Conservation (phyloP, 257 asterid genomes). For the Nemophila menziesii region DNA sequence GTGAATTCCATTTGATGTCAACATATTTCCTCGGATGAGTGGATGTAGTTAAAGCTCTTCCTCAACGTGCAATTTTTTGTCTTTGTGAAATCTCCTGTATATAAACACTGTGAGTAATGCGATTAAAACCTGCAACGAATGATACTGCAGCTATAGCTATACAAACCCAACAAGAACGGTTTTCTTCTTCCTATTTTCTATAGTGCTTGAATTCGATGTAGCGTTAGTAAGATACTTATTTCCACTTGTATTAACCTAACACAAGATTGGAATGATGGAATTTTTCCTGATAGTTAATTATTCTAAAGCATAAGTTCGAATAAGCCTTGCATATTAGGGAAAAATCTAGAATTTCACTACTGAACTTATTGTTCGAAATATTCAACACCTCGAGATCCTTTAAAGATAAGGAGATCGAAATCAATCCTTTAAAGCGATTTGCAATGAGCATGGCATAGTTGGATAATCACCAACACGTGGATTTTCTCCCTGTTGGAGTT, state of each 20-base stretch:
- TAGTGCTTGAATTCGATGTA: slow-evolving; percentile 4
- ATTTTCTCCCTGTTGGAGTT: too few relatives aligned
- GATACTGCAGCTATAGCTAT: slow-evolving; percentile 32
- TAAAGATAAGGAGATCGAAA: slow-evolving; percentile 33
- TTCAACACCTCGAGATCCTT: slow-evolving; percentile 57
- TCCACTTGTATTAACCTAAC: slow-evolving; percentile 20
- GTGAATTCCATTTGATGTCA: slow-evolving; percentile 64
- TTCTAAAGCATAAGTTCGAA: slow-evolving; percentile 40
- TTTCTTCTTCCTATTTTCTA: slow-evolving; percentile 17
- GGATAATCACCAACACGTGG: too few relatives aligned
- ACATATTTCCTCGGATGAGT: slow-evolving; percentile 37
- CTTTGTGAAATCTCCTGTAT: slow-evolving; percentile 46
- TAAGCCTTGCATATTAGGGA: slow-evolving; percentile 22
- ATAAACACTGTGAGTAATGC: slow-evolving; percentile 25
- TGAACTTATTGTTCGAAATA: slow-evolving; percentile 53
- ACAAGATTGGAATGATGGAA: slow-evolving; percentile 22
- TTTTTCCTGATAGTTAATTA: slow-evolving; percentile 51
- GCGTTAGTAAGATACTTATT: slow-evolving; percentile 13
- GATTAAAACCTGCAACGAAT: too few relatives aligned
- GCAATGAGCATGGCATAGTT: too few relatives aligned
- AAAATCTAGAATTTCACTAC: slow-evolving; percentile 46
- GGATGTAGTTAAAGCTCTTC: slow-evolving; percentile 29
- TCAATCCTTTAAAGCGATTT: slow-evolving; percentile 36
- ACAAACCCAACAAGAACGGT: slow-evolving; percentile 22
- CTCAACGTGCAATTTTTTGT: slow-evolving; percentile 24